Evolutionary conservation across 2,329 filamentous ascomycete genomes (phyloP).

Genomic region (Aplosporella prunicola): DNA sequence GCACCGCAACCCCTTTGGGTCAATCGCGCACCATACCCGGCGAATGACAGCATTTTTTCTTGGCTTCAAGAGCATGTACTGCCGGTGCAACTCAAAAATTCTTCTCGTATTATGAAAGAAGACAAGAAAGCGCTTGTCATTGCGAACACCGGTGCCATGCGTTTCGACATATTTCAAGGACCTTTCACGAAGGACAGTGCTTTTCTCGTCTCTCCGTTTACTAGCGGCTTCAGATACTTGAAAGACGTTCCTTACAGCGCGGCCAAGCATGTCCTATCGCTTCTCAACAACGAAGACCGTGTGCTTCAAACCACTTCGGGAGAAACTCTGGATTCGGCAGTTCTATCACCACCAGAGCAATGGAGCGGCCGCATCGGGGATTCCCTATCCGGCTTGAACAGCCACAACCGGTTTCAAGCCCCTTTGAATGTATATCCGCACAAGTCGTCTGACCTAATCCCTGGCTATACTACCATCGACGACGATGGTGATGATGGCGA

Average conservation of each 20-base stretch:
- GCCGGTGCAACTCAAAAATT: conserved; percentile 51
- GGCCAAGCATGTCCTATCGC: conserved; percentile 56
- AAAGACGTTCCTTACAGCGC: conserved; percentile 70
- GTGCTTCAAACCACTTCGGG: conserved; percentile 32
- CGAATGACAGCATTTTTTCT: conserved; percentile 65
- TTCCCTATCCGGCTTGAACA: background rate
- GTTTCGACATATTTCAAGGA: conserved; percentile 93
- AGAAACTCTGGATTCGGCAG: conserved; percentile 19
- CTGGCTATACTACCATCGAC: conserved; percentile 84
- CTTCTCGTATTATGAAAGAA: conserved; percentile 19
- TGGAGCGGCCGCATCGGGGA: conserved; percentile 3
- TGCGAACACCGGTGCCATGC: conserved; percentile 81
- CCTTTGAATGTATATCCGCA: conserved; percentile 18
- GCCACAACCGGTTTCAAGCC: conserved; percentile 19
- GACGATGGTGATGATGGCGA: conserved; percentile 78
- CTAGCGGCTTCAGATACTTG: conserved; percentile 65
- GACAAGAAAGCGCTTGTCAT: conserved; percentile 61
- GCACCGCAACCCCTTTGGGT: conserved; percentile 76
- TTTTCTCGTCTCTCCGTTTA: conserved; percentile 81
- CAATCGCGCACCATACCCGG: conserved; percentile 64
- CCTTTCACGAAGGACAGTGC: conserved; percentile 81
- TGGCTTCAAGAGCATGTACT: conserved; percentile 71
- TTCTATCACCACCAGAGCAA: conserved; percentile 39
- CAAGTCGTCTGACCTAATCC: conserved; percentile 43
- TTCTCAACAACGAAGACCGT: conserved; percentile 49